phyloP scores from a whole-genome alignment of 306 rosid genomes.

The Acacia crassicarpa region DNA sequence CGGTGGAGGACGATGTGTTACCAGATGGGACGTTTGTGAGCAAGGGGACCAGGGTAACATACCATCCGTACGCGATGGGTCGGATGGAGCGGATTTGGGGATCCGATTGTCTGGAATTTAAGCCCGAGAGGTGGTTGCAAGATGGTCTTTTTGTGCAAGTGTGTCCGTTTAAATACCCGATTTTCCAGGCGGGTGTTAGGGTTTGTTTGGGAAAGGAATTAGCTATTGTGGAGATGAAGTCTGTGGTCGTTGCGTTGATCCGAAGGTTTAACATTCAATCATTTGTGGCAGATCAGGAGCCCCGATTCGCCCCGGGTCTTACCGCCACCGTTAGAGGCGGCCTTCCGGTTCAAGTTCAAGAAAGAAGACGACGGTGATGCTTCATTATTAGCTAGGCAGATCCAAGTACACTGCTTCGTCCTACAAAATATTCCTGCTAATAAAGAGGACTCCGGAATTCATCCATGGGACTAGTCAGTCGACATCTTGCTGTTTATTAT shows the following conservation, averaged over 20 bases:
- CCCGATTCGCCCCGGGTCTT: constrained; percentile 62
- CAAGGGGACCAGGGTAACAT: constrained; percentile 76
- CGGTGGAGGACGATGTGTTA: constrained; percentile 68
- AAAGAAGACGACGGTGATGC: constrained; percentile 35
- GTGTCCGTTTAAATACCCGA: constrained; percentile 67
- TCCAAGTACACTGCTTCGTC: background rate
- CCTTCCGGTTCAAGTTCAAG: constrained; percentile 56
- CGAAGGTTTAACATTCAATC: constrained; percentile 51
- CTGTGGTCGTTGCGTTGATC: constrained; percentile 47
- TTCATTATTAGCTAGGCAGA: background rate
- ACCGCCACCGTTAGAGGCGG: constrained; percentile 77
- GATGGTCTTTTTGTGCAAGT: constrained; percentile 51
- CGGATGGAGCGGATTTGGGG: constrained; percentile 89
- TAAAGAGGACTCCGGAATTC: background rate
- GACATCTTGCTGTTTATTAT: background rate
- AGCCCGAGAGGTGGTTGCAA: constrained; percentile 76
- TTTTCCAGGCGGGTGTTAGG: constrained; percentile 82
- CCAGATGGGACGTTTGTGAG: constrained; percentile 75
- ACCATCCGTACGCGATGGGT: constrained; percentile 94
- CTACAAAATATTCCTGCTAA: background rate
- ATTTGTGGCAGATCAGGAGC: constrained; percentile 18
- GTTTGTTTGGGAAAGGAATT: constrained; percentile 90
- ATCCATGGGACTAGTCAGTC: background rate
- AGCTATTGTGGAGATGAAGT: constrained; percentile 72
- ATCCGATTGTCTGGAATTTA: constrained; percentile 57